Evolutionary conservation across 2,329 filamentous ascomycete genomes (phyloP), one percentile per base, ranked within the genome.

Genomic region (Neoascochyta sp.): DNA sequence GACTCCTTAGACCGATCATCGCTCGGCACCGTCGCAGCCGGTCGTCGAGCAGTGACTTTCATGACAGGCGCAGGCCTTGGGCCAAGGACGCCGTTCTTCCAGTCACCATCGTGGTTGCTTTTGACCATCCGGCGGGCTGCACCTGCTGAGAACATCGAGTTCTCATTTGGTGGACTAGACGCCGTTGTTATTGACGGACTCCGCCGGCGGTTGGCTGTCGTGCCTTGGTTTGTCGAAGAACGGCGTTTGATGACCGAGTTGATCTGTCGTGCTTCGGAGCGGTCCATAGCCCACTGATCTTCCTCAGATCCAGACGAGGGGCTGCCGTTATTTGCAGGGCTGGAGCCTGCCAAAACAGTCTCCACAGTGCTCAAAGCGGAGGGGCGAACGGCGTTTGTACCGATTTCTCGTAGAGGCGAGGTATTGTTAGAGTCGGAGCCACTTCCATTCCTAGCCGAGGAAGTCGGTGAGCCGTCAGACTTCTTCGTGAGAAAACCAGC

Each of bases 401-500:
- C 58, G 22, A 71, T 65, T 29, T 71, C 66, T 24, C 67, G 62
- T 11, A 71, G 59, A 14, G 70, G 69, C 14, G 62, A 63, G 2
- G 63, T 68, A 12, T 50, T 64, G 25, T 72, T 74, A 18, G 68
- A 70, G 35, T 81, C 78, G 12, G 78, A 79, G 3, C 77, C 76
- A 13, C 76, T 72, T 21, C 80, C 63, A 6, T 71, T 70, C 9
- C 78, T 74, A 2, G 74, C 67, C 9, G 67, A 65, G 9, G 76
- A 72, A 4, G 76, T 63, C 4, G 84, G 82, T 3, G 83, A 87
- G 29, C 75, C 80, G 24, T 74, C 68, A 2, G 57, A 48, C 22
- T 67, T 80, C 60, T 81, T 83, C 1, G 85, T 80, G 14, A 96
- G 67, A 60, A 95, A 95, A 4, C 90, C 90, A 2, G 88, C 76